phyloP scores from a whole-genome alignment of 1,139 yeast species.

The Protomyces lactucae-debilis region DNA sequence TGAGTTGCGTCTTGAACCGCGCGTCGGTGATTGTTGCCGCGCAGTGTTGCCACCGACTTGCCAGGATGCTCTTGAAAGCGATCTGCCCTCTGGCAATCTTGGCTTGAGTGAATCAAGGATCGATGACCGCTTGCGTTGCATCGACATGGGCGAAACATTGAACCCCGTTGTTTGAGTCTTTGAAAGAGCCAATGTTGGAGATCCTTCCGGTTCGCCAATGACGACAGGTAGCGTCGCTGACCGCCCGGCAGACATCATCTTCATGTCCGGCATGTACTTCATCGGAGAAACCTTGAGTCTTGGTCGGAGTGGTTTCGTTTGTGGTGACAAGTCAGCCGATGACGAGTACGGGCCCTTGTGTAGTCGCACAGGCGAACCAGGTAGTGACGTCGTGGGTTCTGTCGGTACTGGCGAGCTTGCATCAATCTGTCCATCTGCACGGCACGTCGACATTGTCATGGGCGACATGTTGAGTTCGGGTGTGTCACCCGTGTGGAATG shows the following conservation, averaged over 20 bases:
- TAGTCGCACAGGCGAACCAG: background rate
- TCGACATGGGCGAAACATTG: background rate
- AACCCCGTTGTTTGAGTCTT: background rate
- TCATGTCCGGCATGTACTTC: background rate
- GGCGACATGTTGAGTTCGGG: background rate
- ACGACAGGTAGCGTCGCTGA: background rate
- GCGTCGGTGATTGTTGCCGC: background rate
- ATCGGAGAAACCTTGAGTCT: background rate
- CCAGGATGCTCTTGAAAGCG: slow-evolving; percentile 16
- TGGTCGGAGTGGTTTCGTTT: background rate
- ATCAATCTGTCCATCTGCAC: background rate
- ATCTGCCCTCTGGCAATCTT: slow-evolving; percentile 2
- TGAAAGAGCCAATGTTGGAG: background rate
- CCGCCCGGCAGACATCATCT: background rate
- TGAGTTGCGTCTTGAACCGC: background rate
- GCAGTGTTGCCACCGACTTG: background rate
- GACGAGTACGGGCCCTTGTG: background rate
- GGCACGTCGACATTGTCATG: background rate
- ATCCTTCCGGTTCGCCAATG: background rate
- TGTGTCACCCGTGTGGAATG: background rate
- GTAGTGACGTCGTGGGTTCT: background rate
- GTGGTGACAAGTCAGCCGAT: background rate
- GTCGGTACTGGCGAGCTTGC: background rate
- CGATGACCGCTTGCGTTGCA: slow-evolving; percentile 4
- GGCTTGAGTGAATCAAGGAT: slow-evolving; percentile 15